These are phyloP conservation scores for Corylus heterophylla DNA, from an alignment of 306 rosid species.

Conservation along the genomic window DNA sequence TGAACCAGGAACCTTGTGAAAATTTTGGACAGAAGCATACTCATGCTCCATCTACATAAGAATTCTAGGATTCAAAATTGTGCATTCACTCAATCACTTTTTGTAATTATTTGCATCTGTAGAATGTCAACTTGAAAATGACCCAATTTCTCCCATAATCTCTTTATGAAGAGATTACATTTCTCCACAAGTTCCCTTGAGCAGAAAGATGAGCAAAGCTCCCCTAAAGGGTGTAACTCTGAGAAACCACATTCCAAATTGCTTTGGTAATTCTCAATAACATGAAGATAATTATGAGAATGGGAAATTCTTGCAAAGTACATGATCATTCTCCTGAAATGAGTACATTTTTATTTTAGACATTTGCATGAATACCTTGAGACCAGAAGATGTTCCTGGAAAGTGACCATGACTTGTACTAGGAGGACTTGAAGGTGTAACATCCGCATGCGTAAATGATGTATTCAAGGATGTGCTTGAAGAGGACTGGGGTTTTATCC, in stretches of 20 bases:
- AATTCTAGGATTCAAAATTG: neutral
- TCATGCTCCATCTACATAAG: neutral
- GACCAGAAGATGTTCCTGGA: conserved; percentile 61
- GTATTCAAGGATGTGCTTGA: conserved; percentile 57
- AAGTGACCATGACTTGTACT: conserved; percentile 49
- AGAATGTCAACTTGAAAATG: neutral
- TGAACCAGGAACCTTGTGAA: neutral
- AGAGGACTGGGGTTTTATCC: conserved; percentile 61
- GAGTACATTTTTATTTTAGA: neutral
- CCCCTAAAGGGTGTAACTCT: neutral
- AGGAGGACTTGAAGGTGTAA: conserved; percentile 67
- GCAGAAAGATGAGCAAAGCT: neutral
- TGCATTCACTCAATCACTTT: neutral
- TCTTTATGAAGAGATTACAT: neutral
- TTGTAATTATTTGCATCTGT: neutral
- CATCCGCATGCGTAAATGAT: conserved; percentile 57
- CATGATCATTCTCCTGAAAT: neutral
- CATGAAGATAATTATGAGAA: neutral
- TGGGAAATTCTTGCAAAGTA: neutral
- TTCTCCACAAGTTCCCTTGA: neutral
- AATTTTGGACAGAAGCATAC: neutral
- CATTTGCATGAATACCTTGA: conserved; percentile 58
- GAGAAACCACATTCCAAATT: neutral
- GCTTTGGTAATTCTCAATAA: neutral
- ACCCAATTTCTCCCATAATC: neutral